Evolutionary conservation across 1,284 basidiomycete species (phyloP), one percentile per base, ranked within the genome.

Genomic region (Fistulinella cinereoalba): DNA sequence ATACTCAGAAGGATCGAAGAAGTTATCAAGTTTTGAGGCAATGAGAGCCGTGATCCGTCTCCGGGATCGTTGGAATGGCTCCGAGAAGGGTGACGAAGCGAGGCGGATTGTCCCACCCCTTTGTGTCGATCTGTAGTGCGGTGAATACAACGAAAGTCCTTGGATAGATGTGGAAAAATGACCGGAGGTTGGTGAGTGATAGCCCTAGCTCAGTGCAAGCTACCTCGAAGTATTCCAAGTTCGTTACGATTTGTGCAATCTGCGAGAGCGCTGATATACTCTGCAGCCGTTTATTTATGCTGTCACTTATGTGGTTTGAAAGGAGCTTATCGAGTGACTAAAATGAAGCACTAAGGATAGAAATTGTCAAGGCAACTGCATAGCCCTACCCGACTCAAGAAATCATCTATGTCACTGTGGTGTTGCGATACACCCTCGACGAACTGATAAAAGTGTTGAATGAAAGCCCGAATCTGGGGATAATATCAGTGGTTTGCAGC

Each of bases 401-500:
- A 77, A 51, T 94, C 92, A 61, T 98, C 96, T 22, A 97, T 91
- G 62, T 96, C 92, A 32, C 90, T 79, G 62, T 93, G 89, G 52
- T 94, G 88, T 63, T 96, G 90, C 1, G 87, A 84, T 9, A 97
- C 90, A 2, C 95, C 96, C 56, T 98, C 96, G 0, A 94, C 85
- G 65, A 98, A 99, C 31, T 92, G 85, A 66, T 98, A 97, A 72
- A 98, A 99, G 60, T 94, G 92, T 57, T 96, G 90, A 23, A 97
- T 91, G 60, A 97, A 97, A 41, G 79, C 81, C 29, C 94, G 85
- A 50, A 99, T 93, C 83, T 91, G 59, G 36, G 24, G 15, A 24
- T 16, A 27, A 44, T 15, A 33, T 44, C 16, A 47, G 28, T 10
- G 10, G 19, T 43, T n/a, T 18, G 13, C 44, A 27, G 37, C 10